phyloP scores from a whole-genome alignment of 192 early-diverging fungal genomes.

The Rhizophagus prolifer region DNA sequence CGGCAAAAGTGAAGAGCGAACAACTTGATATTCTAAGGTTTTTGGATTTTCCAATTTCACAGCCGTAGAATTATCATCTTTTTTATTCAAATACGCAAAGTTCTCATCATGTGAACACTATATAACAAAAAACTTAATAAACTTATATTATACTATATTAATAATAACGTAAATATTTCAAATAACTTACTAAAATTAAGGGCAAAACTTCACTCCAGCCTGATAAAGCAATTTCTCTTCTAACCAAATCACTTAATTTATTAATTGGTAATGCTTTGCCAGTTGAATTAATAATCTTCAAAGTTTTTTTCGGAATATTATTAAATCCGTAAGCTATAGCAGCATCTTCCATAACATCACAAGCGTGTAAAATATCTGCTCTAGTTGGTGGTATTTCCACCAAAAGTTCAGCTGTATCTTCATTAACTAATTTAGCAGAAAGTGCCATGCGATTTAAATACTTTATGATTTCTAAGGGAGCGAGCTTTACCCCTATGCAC shows the following conservation, averaged over 20 bases:
- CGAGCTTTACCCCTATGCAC: slow-evolving; percentile 72
- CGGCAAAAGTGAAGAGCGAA: slow-evolving; percentile 87
- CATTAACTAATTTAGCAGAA: slow-evolving; percentile 53
- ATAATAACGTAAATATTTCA: neutral
- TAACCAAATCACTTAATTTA: slow-evolving; percentile 86
- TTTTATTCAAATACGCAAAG: slow-evolving; percentile 81
- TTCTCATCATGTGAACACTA: slow-evolving; percentile 98
- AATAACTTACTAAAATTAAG: slow-evolving; percentile 75
- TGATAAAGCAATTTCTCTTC: slow-evolving; percentile 81
- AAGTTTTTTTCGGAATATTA: slow-evolving; percentile 79
- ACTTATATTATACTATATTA: neutral
- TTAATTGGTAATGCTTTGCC: slow-evolving; percentile 88
- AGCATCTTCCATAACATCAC: slow-evolving; percentile 98
- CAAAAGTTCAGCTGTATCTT: slow-evolving; percentile 56
- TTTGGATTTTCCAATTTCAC: slow-evolving; percentile 91
- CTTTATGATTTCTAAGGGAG: slow-evolving; percentile 66
- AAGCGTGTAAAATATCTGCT: slow-evolving; percentile 92
- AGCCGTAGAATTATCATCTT: slow-evolving; percentile 76
- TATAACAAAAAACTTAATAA: slow-evolving; percentile 42
- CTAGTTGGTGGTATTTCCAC: slow-evolving; percentile 89
- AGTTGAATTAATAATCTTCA: slow-evolving; percentile 80
- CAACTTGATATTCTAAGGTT: slow-evolving; percentile 88
- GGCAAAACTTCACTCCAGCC: slow-evolving; percentile 95
- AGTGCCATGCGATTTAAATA: slow-evolving; percentile 89
- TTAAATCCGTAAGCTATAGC: slow-evolving; percentile 97